Evolutionary conservation across 139 green algal species (phyloP).

Genomic region (Nannochloris sp.): DNA sequence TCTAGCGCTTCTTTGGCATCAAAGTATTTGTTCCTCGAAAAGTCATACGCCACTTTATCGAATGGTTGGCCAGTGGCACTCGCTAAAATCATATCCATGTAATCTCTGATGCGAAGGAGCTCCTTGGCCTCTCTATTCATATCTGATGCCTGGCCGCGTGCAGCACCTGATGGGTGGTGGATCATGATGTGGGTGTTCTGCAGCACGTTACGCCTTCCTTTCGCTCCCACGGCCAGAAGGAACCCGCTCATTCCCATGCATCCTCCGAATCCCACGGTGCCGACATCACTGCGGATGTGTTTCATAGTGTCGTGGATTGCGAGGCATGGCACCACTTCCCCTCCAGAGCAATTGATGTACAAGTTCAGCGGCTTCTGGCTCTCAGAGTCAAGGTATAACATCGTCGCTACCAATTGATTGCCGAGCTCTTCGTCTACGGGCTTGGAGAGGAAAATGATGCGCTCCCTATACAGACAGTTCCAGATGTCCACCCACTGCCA

Average conservation of each 20-base stretch:
- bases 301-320: constrained; percentile 97
- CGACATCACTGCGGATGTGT: constrained; percentile 80
- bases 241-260: constrained; percentile 95
- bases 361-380: constrained; percentile 79
- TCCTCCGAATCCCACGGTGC: constrained; percentile 89
- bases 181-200: constrained; percentile 94
- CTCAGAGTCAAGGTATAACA: constrained; percentile 85
- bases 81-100: constrained; percentile 72
- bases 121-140: constrained; percentile 96
- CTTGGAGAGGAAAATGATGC: constrained; percentile 84
- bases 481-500: constrained; percentile 94
- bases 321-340: constrained; percentile 82
- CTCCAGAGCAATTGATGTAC: constrained; percentile 86
- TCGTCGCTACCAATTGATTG: constrained; percentile 84
- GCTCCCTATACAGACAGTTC: constrained; percentile 86
- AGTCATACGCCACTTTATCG: constrained; percentile 56
- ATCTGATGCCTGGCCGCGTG: constrained; percentile 87
- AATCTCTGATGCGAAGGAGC: constrained; percentile 84
- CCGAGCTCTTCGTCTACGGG: constrained; percentile 77
- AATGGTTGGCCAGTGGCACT: constrained; percentile 74
- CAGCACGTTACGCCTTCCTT: constrained; percentile 83
- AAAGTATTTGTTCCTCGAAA: constrained; percentile 63
- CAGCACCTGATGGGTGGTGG: constrained; percentile 85
- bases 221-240: constrained; percentile 83
- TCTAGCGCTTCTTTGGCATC: constrained; percentile 54